These are phyloP conservation scores for Herpetomonas tarakana DNA, from an alignment of 208 protist species.

Conservation along the genomic window DNA sequence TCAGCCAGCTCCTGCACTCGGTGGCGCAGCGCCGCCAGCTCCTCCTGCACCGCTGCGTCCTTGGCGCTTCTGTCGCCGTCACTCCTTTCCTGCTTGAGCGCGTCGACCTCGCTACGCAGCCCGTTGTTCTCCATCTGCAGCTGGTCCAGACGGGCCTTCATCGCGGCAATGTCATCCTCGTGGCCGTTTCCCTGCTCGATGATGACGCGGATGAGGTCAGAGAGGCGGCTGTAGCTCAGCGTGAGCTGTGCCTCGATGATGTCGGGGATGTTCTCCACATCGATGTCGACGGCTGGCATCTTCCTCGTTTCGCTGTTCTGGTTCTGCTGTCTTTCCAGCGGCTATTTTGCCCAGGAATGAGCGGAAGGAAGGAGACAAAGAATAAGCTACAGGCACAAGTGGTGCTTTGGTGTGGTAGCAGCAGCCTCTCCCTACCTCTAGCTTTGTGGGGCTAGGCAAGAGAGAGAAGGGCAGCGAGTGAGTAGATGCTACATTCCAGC, in stretches of 20 bases:
- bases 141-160: slow-evolving; percentile 42
- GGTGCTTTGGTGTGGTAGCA: too few relatives aligned
- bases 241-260: slow-evolving; percentile 91
- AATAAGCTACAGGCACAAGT: too few relatives aligned
- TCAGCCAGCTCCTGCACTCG: slow-evolving; percentile 6
- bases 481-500: too few relatives aligned
- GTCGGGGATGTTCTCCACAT: slow-evolving; percentile 73
- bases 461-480: too few relatives aligned
- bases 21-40: slow-evolving; percentile 14
- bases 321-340: neutral
- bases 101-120: slow-evolving; percentile 38
- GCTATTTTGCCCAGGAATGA: too few relatives aligned
- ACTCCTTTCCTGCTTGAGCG: slow-evolving; percentile 24
- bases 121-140: slow-evolving; percentile 52
- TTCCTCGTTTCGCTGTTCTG: neutral
- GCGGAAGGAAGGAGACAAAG: too few relatives aligned
- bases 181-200: slow-evolving; percentile 84
- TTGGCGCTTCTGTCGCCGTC: slow-evolving; percentile 5
- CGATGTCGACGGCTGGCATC: slow-evolving; percentile 73
- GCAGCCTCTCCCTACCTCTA: too few relatives aligned
- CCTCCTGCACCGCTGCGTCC: slow-evolving; percentile 12
- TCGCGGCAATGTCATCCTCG: slow-evolving; percentile 67
- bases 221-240: slow-evolving; percentile 83
- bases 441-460: too few relatives aligned
- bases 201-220: slow-evolving; percentile 72